Evolutionary conservation across 768 basidiomycete genomes (phyloP), one percentile per base, ranked within the genome.

Genomic region (Auricularia heimuer): DNA sequence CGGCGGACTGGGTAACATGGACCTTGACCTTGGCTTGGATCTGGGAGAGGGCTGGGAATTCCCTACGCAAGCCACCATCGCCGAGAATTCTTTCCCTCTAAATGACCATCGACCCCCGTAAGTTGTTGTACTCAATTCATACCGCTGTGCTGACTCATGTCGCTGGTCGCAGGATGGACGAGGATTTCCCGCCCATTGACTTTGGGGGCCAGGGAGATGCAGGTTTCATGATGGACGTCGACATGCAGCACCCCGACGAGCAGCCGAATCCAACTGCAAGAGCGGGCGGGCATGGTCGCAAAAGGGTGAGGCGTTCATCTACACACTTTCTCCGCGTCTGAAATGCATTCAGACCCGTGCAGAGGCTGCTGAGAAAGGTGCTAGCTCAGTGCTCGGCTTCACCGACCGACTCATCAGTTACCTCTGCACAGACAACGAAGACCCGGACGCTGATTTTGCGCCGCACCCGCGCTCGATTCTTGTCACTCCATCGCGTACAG

Each of bases 41-140:
- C 78, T 92, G 2, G 90, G 89, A 36, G 84, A 85, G 69, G 85
- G 80, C 29, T 91, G 90, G 21, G 71, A 65, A 24, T 77, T 76
- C 56, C 75, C 75, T 7, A 70, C 65, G 4, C 75, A 75, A 54
- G 66, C 67, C 54, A 71, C 66, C 63, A 45, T 69, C 65, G 65
- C 67, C 70, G 68, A 68, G 61, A 73, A 74, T 64, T 64, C 74
- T 6, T 73, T 74, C 65, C 68, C 75, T 64, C 68, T 72, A 39
- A 64, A 62, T 6, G 67, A 65, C 39, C 35, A 65, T 58, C 34
- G 58, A 29, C 34, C 33, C 54, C 63, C 29, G 24, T 34, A 64
- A 47, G 63, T 42, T 47, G 29, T 29, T 29, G 29, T 29, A 29
- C 42, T 21, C 10, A 29, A n/a, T 42, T 44, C 37, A 42, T 42